Base-by-base conservation (phyloP, 78 protist species). In the Dictyostelium intermedium region DNA sequence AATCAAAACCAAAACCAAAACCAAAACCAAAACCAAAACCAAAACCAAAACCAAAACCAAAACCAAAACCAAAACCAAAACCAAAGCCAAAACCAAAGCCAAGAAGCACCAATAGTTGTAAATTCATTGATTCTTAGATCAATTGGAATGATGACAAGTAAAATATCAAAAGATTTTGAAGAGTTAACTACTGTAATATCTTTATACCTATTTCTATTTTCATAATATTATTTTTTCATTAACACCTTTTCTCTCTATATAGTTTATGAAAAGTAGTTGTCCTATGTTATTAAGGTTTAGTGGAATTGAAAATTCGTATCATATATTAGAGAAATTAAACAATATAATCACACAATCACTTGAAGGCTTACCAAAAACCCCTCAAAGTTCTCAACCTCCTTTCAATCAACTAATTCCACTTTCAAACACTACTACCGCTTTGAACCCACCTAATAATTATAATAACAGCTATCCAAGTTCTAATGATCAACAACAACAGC, bases 201-300 rank as follows among this genome's bases (percentile, higher is more conserved):
- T 60, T 72, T 70, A 3, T 70, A n/a, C 25, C 34, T n/a, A n/a
- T n/a, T n/a, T 70, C 34, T 70, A 10, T 20, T 14, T 27, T 20
- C 11, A 70, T 27, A 70, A 70, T 37, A 37, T 14, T 35, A 27
- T 27, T 35, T 35, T 27, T 35, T 35, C 45, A 73, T 6, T 27
- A 35, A 27, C 30, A 73, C 35, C 3, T 39, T 34, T 13, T 7
- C n/a, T 9, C 7, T 35, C 27, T 34, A 18, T 20, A 82, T 84
- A 85, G 91, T 85, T 85, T 85, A 85, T 85, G 91, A 35, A 85
- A 50, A 30, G 30, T 56, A 25, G 91, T 34, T 53, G 83, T 23
- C 61, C 83, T 32, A 34, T 74, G 50, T 76, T 85, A 74, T 56
- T 74, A 27, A n/a, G 34, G 10, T 69, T 45, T n/a, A 85, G 91